Conservation (phyloP, 306 rosid genomes). For the Senna tora region DNA sequence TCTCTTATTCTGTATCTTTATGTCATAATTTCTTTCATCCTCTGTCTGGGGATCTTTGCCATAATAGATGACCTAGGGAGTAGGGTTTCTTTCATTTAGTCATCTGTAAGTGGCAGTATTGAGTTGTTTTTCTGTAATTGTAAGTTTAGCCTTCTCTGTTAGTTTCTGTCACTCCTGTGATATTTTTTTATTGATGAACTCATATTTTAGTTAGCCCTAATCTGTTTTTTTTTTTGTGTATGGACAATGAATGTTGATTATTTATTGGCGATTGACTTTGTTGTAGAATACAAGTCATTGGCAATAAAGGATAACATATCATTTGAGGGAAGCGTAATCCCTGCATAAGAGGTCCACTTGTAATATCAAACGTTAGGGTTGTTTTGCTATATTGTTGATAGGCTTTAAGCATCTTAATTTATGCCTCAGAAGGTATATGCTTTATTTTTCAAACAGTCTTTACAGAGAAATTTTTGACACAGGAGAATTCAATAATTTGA, state of each 20-base stretch:
- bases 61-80: not conserved
- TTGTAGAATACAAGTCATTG: too few relatives aligned
- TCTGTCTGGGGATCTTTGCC: not conserved
- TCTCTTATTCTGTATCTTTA: conserved; percentile 18
- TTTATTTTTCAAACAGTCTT: not conserved
- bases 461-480: not conserved
- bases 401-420: not conserved
- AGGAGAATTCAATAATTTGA: not conserved
- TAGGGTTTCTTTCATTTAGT: conserved; percentile 13
- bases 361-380: too few relatives aligned
- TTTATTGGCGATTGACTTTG: too few relatives aligned
- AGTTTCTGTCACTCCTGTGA: not conserved
- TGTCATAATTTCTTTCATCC: conserved; percentile 15
- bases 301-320: too few relatives aligned
- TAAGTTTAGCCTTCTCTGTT: conserved; percentile 5
- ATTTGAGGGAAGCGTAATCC: too few relatives aligned
- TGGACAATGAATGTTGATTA: too few relatives aligned
- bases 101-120: conserved; percentile 18
- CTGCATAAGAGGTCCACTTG: too few relatives aligned
- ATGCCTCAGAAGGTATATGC: not conserved
- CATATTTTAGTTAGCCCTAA: too few relatives aligned
- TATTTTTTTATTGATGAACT: too few relatives aligned
- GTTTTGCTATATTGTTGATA: not conserved
- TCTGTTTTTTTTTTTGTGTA: too few relatives aligned
- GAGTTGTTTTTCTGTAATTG: not conserved